Base-by-base conservation (phyloP, 1,284 basidiomycete genomes). In the Ceratobasidium sp. region DNA sequence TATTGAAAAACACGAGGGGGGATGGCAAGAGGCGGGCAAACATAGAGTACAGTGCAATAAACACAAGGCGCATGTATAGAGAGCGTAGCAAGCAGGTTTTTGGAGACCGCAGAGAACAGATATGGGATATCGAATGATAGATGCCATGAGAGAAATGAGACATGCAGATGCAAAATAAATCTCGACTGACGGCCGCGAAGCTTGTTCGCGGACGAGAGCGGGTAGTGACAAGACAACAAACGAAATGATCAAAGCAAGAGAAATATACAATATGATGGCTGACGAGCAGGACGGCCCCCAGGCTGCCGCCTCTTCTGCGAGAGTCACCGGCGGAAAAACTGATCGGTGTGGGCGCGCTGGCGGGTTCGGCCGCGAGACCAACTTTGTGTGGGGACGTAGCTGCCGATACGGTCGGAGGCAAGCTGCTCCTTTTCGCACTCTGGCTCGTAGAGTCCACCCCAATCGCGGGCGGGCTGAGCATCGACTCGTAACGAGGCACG, bases 201-300 rank as follows among this genome's bases (percentile, higher is more conserved):
- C 15, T 27, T 4, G 56, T 41, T 72, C 67, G 67, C 67, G 41
- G 60, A 29, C 48, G 67, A 72, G 67, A 72, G 67, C 54, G 54
- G 51, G n/a, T 14, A 29, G 27, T 51, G 48, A 54, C 24, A 36
- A 7, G 33, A 36, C 22, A 62, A 11, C 36, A 41, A 41, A 41
- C 36, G 36, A 41, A 41, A 41, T 11, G 11, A 41, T 4, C 41
- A 63, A 19, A 29, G 24, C 24, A 63, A 45, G 54, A 54, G 8
- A 51, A 59, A 72, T 54, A 72, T 72, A 72, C 67, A 72, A 69
- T 22, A 45, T 59, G 67, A 72, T 72, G 67, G 67, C 67, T 72
- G 48, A 72, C 67, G 67, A 72, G 67, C 44, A 72, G 67, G 67
- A 60, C 67, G 67, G 67, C 44, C 66, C 54, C 9, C 56, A 72